phyloP scores from a whole-genome alignment of 2,329 filamentous ascomycete species.

The Alternaria brassicicola region DNA sequence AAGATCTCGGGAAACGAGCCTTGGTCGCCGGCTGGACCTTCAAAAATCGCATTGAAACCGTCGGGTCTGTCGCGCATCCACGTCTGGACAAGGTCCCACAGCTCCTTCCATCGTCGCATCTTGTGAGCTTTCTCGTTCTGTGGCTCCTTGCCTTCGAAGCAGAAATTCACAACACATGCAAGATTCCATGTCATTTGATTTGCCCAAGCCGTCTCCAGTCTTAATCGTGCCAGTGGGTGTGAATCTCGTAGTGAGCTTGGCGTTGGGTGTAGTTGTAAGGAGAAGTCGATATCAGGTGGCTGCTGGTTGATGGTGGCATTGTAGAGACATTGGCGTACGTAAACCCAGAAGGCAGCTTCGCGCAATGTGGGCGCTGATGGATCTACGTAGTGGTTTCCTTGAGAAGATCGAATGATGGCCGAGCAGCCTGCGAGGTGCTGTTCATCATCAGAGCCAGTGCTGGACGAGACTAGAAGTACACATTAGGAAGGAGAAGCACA shows the following conservation, averaged over 20 bases:
- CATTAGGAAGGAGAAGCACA: conserved; percentile 4
- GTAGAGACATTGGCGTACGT: conserved; percentile 43
- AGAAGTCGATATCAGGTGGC: conserved; percentile 39
- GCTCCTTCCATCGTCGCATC: conserved; percentile 26
- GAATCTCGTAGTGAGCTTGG: conserved; percentile 30
- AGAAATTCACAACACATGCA: conserved; percentile 39
- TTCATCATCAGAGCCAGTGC: conserved; percentile 38
- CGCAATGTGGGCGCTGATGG: conserved; percentile 42
- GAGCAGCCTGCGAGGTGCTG: conserved; percentile 40
- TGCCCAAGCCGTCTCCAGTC: conserved; percentile 41
- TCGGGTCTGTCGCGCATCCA: conserved; percentile 33
- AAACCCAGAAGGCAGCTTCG: conserved; percentile 44
- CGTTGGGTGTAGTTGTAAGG: conserved; percentile 31
- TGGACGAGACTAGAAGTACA: conserved; percentile 24
- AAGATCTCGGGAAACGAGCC: conserved; percentile 33
- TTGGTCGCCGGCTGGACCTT: conserved; percentile 16
- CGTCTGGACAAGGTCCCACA: conserved; percentile 32
- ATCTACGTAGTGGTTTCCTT: conserved; percentile 35
- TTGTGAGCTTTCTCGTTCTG: conserved; percentile 17
- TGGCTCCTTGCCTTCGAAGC: conserved; percentile 30
- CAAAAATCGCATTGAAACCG: conserved; percentile 40
- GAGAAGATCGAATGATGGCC: conserved; percentile 40
- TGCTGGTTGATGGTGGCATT: conserved; percentile 43
- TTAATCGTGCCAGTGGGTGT: conserved; percentile 33
- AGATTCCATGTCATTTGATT: conserved; percentile 45